These are phyloP conservation scores for Hamamelis virginiana DNA, from an alignment of 164 flowering plant genomes.

Conservation along the genomic window DNA sequence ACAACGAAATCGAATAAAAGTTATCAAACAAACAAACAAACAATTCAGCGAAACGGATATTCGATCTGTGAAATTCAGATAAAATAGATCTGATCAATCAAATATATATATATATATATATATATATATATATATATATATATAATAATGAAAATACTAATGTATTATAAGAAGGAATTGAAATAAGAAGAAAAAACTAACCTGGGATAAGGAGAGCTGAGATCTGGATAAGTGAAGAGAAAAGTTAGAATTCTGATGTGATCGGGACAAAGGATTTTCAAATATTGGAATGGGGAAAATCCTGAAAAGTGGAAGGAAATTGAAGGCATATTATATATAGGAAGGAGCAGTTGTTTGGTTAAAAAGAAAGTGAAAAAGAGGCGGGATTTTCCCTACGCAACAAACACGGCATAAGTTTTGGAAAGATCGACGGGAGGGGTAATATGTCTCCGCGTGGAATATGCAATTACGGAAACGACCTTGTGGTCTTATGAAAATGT, in stretches of 20 bases:
- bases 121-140: neutral
- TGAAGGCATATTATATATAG: neutral
- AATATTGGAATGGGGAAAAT: neutral
- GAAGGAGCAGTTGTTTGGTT: neutral
- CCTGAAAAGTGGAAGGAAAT: neutral
- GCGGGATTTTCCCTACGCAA: slow-evolving; percentile 5
- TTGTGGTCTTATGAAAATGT: no score
- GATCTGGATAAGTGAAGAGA: neutral
- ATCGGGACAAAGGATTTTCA: neutral
- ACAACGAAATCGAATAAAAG: no score
- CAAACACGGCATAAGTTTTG: neutral
- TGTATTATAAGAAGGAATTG: neutral
- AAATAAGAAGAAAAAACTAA: neutral
- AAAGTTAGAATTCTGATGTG: neutral
- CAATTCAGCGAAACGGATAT: no score
- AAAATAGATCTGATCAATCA: no score
- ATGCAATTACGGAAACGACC: no score
- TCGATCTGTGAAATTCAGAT: no score
- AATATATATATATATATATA: neutral
- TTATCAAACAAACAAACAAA: no score
- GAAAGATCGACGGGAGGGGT: neutral
- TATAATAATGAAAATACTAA: neutral
- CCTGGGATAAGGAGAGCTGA: neutral
- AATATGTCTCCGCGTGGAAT: no score
- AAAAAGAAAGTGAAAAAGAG: neutral